phyloP scores from a whole-genome alignment of 1,284 basidiomycete species.

The Microbotryum silenes-acaulis region DNA sequence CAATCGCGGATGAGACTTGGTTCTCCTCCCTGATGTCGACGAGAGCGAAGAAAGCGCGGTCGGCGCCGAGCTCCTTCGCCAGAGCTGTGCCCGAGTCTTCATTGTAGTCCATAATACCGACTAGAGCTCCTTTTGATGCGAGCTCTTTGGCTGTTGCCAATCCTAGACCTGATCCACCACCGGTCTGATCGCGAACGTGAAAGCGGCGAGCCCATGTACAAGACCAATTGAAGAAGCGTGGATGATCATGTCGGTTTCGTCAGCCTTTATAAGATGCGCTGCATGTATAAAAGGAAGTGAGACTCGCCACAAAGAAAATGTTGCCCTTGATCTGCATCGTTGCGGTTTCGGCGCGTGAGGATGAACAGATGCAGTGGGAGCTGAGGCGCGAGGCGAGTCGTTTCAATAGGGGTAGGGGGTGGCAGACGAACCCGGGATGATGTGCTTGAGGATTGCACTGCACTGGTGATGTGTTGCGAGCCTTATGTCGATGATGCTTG shows the following conservation, averaged over 20 bases:
- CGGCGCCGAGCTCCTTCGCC: constrained; percentile 15
- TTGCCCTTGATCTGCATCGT: constrained; percentile 35
- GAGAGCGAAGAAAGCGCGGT: constrained; percentile 5
- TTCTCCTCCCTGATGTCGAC: constrained; percentile 27
- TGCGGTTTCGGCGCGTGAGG: neutral
- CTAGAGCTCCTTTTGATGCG: constrained; percentile 32
- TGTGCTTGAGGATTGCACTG: no score
- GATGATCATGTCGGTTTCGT: no score
- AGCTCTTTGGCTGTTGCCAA: constrained; percentile 34
- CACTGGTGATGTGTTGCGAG: no score
- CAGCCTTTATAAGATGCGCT: no score
- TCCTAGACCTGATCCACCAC: constrained; percentile 39
- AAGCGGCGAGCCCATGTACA: no score
- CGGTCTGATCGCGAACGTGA: constrained; percentile 16
- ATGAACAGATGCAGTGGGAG: neutral
- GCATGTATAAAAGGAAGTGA: no score
- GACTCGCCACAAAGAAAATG: constrained; percentile 12
- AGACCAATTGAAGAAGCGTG: no score
- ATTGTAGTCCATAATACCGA: constrained; percentile 36
- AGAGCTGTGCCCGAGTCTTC: constrained; percentile 22
- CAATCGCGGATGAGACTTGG: constrained; percentile 21
- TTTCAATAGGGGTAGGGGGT: no score
- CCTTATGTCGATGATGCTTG: no score
- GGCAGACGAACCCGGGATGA: no score
- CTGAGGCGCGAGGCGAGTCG: neutral